Evolutionary conservation across 768 basidiomycete genomes (phyloP).

Genomic region (Mycena pura): DNA sequence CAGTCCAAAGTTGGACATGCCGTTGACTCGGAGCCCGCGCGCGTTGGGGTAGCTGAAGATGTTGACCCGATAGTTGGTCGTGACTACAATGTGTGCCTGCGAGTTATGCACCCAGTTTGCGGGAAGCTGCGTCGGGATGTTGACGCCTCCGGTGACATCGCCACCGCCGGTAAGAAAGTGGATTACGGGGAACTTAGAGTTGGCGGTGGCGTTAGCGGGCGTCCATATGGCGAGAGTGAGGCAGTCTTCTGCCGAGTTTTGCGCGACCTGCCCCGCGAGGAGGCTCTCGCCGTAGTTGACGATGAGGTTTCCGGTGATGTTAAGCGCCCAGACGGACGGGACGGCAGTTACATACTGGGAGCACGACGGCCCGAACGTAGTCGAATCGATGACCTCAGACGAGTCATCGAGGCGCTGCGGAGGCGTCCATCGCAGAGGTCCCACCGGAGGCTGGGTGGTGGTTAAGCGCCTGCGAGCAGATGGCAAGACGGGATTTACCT

Average conservation of each 20-base stretch:
- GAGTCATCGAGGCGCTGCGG: slow-evolving; percentile 5
- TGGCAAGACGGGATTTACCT: not conserved
- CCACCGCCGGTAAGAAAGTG: slow-evolving; percentile 22
- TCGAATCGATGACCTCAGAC: not conserved
- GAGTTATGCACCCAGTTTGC: slow-evolving; percentile 21
- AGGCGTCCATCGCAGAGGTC: slow-evolving; percentile 12
- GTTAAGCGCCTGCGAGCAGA: not conserved
- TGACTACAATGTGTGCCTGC: slow-evolving; percentile 21
- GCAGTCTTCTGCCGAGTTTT: slow-evolving; percentile 21
- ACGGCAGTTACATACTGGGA: slow-evolving; percentile 16
- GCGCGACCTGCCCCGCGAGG: slow-evolving; percentile 5
- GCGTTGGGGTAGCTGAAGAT: slow-evolving; percentile 22
- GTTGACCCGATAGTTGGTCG: slow-evolving; percentile 23
- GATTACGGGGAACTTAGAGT: slow-evolving; percentile 23
- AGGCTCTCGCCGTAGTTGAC: slow-evolving; percentile 17
- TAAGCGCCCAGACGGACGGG: slow-evolving; percentile 15
- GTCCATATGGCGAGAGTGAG: slow-evolving; percentile 22
- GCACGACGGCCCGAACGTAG: slow-evolving; percentile 13
- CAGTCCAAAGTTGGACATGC: slow-evolving; percentile 37
- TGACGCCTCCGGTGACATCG: slow-evolving; percentile 12
- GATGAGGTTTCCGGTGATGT: slow-evolving; percentile 17
- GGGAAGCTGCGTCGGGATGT: slow-evolving; percentile 21
- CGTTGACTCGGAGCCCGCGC: slow-evolving; percentile 16
- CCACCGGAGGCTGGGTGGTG: slow-evolving; percentile 17
- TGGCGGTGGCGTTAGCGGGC: slow-evolving; percentile 6